Base-by-base conservation (phyloP, 768 basidiomycete species). In the Macrocybe gigantea region DNA sequence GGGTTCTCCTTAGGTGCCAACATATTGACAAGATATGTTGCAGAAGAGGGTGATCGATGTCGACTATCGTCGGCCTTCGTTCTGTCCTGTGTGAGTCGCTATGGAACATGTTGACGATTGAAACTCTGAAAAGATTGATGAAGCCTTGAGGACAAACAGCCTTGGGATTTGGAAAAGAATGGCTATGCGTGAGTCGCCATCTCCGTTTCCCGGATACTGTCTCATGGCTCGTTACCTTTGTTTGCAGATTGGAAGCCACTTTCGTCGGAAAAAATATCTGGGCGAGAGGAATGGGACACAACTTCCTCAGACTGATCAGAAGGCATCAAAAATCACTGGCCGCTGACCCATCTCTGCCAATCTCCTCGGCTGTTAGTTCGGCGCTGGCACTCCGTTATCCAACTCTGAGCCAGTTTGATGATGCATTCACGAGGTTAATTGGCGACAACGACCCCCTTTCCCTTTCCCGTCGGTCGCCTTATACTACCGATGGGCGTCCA, bases 1-100 rank as follows among this genome's bases (percentile, higher is more conserved):
- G 86, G 88, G 3, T 93, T 90, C 69, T 90, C 87, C 8, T 74
- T 93, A 32, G 91, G 91, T 35, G 88, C 88, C 15, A 85, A 83
- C 59, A 80, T 92, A 34, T 65, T 92, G 55, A 81, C 86, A 12
- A 74, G 85, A 45, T 90, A 89, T 60, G 63, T 88, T 38, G 86
- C 83, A 3, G 81, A 89, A 61, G 82, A 88, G 57, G 80, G 83
- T 6, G 69, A 68, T 34, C 52, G 65, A n/a, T 74, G 79, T 59
- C 72, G 79, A 41, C 62, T 86, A 14, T 60, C 56, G 33, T 75
- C 76, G 4, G 83, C 72, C 29, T 77, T 75, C 61, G 74, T 69
- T 32, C 58, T 85, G 11, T 82, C 65, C 56, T 82, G 82, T 64
- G 78, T 87, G 62, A 57, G 83, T 71, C 7, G 49, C 53, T 38